These are phyloP conservation scores for Lentinula sp. DNA, from an alignment of 768 basidiomycete genomes.

Conservation along the genomic window DNA sequence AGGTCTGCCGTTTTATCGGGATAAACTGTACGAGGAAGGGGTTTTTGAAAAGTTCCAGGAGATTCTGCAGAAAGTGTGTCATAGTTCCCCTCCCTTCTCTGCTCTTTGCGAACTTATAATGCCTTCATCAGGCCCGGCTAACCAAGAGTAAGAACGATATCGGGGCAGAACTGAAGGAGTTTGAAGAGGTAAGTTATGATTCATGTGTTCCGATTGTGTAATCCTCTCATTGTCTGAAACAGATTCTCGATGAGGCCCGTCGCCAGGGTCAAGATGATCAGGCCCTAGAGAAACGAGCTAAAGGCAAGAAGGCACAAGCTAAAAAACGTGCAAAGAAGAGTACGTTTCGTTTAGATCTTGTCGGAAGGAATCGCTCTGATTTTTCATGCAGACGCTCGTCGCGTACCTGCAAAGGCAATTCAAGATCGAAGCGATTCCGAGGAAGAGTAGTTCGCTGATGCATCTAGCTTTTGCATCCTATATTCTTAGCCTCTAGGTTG, in stretches of 20 bases:
- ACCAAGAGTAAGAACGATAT: slow-evolving; percentile 91
- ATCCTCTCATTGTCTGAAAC: slow-evolving; percentile 2
- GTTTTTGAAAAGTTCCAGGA: slow-evolving; percentile 84
- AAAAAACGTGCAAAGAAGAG: slow-evolving; percentile 55
- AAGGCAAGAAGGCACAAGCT: slow-evolving; percentile 77
- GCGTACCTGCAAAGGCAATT: background rate
- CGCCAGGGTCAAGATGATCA: slow-evolving; percentile 89
- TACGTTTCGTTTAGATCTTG: background rate
- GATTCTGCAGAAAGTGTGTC: slow-evolving; percentile 78
- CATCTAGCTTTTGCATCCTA: background rate
- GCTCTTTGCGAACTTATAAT: background rate
- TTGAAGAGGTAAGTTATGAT: slow-evolving; percentile 57
- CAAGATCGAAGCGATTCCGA: background rate
- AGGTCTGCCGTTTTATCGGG: slow-evolving; percentile 86
- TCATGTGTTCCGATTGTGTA: background rate
- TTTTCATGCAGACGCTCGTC: background rate
- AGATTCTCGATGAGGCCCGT: slow-evolving; percentile 83
- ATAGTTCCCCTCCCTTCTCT: background rate
- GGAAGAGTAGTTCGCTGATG: background rate
- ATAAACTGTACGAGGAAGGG: slow-evolving; percentile 85
- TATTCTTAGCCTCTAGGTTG: background rate
- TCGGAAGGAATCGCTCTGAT: background rate
- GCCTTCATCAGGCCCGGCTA: slow-evolving; percentile 53
- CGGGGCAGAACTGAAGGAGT: slow-evolving; percentile 91
- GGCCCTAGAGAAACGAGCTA: slow-evolving; percentile 80